A percentile compares a stretch with the other conserved stretches of the same genome.
These are phyloP conservation scores for Fusarium drepaniforme DNA, from an alignment of 2,329 filamentous ascomycete species.

Conservation along the genomic window DNA sequence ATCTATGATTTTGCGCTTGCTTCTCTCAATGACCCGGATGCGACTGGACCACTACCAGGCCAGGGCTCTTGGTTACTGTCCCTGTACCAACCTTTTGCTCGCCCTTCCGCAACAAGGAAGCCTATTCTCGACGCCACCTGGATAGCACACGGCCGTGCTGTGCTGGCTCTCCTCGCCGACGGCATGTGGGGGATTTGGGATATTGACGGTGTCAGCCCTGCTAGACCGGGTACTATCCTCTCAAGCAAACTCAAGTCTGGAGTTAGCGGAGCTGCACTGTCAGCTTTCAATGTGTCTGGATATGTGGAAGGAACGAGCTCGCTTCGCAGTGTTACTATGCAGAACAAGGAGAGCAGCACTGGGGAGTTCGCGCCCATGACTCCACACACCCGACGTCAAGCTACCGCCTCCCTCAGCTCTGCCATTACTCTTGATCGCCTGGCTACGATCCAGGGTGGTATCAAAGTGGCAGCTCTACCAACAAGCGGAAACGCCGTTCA, in stretches of 20 bases:
- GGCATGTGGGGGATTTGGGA: conserved; percentile 79
- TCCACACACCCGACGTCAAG: conserved; percentile 69
- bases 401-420: conserved; percentile 58
- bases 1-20: conserved; percentile 72
- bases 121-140: conserved; percentile 72
- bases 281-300: conserved; percentile 68
- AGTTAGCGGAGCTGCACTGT: conserved; percentile 68
- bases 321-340: conserved; percentile 56
- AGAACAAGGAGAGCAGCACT: conserved; percentile 52
- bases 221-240: conserved; percentile 55
- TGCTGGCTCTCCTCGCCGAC: conserved; percentile 70
- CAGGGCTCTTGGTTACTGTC: conserved; percentile 76
- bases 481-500: conserved; percentile 56
- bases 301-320: conserved; percentile 71
- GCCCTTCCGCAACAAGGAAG: conserved; percentile 65
- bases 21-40: conserved; percentile 64
- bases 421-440: conserved; percentile 63
- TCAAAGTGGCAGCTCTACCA: conserved; percentile 62
- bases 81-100: conserved; percentile 68
- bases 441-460: conserved; percentile 63
- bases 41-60: conserved; percentile 63
- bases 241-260: conserved; percentile 65
- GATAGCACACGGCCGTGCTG: conserved; percentile 70
- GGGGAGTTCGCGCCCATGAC: conserved; percentile 74
- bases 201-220: conserved; percentile 68